These are phyloP conservation scores for Fragaria ananassa DNA, from an alignment of 306 rosid genomes.

Conservation along the genomic window DNA sequence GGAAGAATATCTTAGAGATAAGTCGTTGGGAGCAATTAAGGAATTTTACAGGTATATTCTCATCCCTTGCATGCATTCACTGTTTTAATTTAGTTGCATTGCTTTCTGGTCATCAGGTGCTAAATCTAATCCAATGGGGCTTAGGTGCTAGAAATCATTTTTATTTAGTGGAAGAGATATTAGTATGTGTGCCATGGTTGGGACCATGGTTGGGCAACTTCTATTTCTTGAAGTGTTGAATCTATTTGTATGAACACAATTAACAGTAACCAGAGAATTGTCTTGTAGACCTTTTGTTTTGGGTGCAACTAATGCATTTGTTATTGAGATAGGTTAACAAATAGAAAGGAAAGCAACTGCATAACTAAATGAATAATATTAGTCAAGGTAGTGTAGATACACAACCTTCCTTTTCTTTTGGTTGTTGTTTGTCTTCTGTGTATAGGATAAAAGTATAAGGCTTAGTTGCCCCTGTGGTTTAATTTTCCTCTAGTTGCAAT, in stretches of 20 bases:
- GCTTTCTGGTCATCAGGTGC: background rate
- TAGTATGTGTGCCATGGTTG: background rate
- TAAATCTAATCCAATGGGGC: background rate
- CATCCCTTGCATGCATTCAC: constrained; percentile 7
- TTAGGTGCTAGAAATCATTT: background rate
- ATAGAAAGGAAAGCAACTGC: background rate
- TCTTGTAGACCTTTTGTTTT: background rate
- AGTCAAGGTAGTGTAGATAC: background rate
- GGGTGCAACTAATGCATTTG: background rate
- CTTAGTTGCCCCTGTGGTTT: background rate
- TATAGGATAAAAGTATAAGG: background rate
- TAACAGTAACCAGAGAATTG: background rate
- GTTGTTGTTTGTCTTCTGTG: background rate
- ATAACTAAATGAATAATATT: background rate
- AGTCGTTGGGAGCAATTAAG: constrained; percentile 75
- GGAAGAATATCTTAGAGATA: constrained; percentile 53
- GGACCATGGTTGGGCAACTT: background rate
- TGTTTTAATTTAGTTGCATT: background rate
- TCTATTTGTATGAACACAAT: background rate
- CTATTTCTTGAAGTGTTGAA: background rate
- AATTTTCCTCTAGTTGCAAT: background rate
- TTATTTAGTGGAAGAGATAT: background rate
- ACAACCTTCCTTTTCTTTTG: background rate
- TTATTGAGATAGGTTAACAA: background rate
- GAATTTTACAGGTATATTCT: constrained; percentile 79